Evolutionary conservation across 495 filamentous ascomycete species (phyloP), one percentile per base, ranked within the genome.

Genomic region (Hypomontagnella submonticulosa): DNA sequence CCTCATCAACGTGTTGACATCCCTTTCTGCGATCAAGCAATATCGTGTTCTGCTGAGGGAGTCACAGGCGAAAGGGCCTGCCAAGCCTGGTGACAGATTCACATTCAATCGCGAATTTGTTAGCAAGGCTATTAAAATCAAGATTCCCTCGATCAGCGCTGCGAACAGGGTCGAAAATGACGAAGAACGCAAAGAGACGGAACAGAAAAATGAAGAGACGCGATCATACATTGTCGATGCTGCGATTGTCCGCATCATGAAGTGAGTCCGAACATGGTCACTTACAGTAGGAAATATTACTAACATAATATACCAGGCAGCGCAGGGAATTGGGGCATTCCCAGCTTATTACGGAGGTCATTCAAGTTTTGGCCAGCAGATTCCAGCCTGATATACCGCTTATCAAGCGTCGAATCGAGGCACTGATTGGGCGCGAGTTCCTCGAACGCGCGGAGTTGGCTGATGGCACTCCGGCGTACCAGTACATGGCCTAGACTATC

Each of bases 381-480:
- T 99, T 99, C 79, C 88, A 89, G 58, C 96, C 95, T 0, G 94
- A 98, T 60, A 82, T 97, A 32, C 82, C 83, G 37, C 91, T 98
- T 83, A 89, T 98, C 77, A 99, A 99, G 81, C 88, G 87, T 71
- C 87, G 90, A n/a, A 92, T 99, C 57, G 95, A 99, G 74, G 90
- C 89, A 67, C 76, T 99, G 64, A 95, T 99, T 51, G 88, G 90
- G 62, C 84, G 93, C 43, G 95, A 99, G 71, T 99, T 97, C 70
- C 77, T 99, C n/a, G 94, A 96, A 75, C 87, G 95, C 20, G 80
- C 94, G 0, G 90, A 92, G 15, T 49, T 70, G 4, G 37, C 56
- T 18, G 71, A 74, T 53, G 71, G 71, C 13, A 66, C 66, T 40
- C 66, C 71, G n/a, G 43, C 63, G 19, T 74, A 74, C 38, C 58